These are phyloP conservation scores for Penicillium sp. DNA, from an alignment of 2,329 filamentous ascomycete genomes.

Conservation along the genomic window DNA sequence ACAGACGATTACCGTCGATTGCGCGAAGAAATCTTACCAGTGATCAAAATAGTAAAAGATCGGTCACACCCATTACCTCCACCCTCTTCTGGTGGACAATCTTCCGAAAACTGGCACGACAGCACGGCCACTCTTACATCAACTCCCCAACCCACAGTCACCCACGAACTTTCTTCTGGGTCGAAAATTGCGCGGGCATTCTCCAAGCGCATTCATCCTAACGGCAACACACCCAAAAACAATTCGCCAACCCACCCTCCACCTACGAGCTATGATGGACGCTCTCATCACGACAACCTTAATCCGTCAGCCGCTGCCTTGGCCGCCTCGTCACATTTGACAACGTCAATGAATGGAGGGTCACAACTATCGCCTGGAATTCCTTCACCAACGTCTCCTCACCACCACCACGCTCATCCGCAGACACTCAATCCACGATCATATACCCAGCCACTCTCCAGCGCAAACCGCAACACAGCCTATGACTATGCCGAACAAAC, in stretches of 20 bases:
- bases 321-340: conserved; percentile 68
- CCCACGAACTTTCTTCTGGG: conserved; percentile 45
- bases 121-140: conserved; percentile 41
- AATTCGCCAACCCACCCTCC: conserved; percentile 71
- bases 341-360: conserved; percentile 63
- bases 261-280: conserved; percentile 62
- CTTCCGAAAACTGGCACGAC: conserved; percentile 27
- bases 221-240: conserved; percentile 71
- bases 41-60: conserved; percentile 88
- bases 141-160: conserved; percentile 29
- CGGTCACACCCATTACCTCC: conserved; percentile 80
- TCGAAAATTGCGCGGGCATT: conserved; percentile 66
- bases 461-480: conserved; percentile 23
- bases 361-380: conserved; percentile 52
- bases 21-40: conserved; percentile 85
- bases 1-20: conserved; percentile 85
- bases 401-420: conserved; percentile 40
- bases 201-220: conserved; percentile 68
- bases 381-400: conserved; percentile 47
- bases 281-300: conserved; percentile 58
- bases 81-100: conserved; percentile 33
- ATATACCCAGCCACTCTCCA: conserved; percentile 38
- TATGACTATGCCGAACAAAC: conserved; percentile 43
- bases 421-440: conserved; percentile 45
- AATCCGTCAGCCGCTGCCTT: conserved; percentile 69